Percentiles rank a stretch among this genome's conserved stretches.
Evolutionary conservation across 1,284 basidiomycete species (phyloP).

Genomic region (Boletus calvinii): DNA sequence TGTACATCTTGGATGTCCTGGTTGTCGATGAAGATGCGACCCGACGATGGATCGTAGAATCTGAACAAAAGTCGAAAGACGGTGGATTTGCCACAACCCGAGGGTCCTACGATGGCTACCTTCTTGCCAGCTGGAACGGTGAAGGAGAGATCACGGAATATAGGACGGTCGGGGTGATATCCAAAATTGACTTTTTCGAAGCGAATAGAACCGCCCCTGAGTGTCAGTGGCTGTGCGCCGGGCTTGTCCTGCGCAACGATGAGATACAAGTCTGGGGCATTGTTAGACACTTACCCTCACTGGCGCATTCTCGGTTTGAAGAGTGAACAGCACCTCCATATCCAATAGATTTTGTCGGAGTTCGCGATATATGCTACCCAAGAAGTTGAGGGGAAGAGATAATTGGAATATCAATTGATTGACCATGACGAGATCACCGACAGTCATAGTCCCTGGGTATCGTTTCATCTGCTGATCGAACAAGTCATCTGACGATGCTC

Average conservation of each 20-base stretch:
- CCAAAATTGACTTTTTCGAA: slow-evolving; percentile 94
- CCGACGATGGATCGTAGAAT: slow-evolving; percentile 87
- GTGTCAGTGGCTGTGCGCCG: slow-evolving; percentile 62
- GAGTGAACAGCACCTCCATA: slow-evolving; percentile 94
- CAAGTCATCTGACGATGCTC: not conserved
- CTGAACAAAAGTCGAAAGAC: slow-evolving; percentile 93
- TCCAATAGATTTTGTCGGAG: slow-evolving; percentile 93
- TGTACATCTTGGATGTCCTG: slow-evolving; percentile 82
- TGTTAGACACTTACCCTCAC: slow-evolving; percentile 50
- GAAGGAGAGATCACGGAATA: slow-evolving; percentile 89
- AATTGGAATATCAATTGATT: slow-evolving; percentile 99
- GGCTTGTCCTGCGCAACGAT: slow-evolving; percentile 61
- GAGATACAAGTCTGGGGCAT: not conserved
- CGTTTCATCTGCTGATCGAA: not conserved
- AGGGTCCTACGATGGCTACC: slow-evolving; percentile 94
- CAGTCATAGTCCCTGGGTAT: slow-evolving; percentile 86
- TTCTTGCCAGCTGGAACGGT: slow-evolving; percentile 94
- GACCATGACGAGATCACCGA: slow-evolving; percentile 98
- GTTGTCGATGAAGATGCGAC: slow-evolving; percentile 82
- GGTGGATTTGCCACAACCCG: slow-evolving; percentile 97
- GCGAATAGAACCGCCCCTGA: slow-evolving; percentile 84
- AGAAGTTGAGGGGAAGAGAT: slow-evolving; percentile 93
- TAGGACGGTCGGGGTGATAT: slow-evolving; percentile 88
- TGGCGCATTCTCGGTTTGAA: slow-evolving; percentile 82
- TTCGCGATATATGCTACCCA: slow-evolving; percentile 96